Evolutionary conservation across 1,284 basidiomycete species (phyloP).

Genomic region (Mycosarcoma mackinlayi): DNA sequence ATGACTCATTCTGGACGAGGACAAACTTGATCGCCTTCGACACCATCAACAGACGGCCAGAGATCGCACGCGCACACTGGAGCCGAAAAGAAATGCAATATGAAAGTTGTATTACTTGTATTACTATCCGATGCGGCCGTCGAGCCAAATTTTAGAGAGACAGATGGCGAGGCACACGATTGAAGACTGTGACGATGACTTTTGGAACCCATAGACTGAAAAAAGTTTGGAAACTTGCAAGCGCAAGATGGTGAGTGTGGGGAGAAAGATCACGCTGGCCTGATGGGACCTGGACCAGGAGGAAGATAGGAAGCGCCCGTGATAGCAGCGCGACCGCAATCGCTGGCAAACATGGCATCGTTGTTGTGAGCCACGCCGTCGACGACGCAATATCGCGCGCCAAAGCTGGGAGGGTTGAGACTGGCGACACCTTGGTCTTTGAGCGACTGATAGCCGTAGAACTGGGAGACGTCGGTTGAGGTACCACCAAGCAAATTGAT

Average conservation of each 20-base stretch:
- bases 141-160: too few species aligned
- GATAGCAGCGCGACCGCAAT: slow-evolving; percentile 39
- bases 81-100: too few species aligned
- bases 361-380: slow-evolving; percentile 31
- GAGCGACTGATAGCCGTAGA: slow-evolving; percentile 30
- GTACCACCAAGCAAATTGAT: slow-evolving; percentile 54
- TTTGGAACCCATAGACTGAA: too few species aligned
- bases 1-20: too few species aligned
- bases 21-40: too few species aligned
- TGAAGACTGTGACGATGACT: background rate
- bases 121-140: too few species aligned
- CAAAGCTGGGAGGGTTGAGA: slow-evolving; percentile 12
- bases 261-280: slow-evolving; percentile 1
- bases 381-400: slow-evolving; percentile 23
- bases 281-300: slow-evolving; percentile 22
- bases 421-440: slow-evolving; percentile 4
- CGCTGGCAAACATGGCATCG: slow-evolving; percentile 35
- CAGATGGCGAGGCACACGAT: too few species aligned
- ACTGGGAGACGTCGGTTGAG: slow-evolving; percentile 39
- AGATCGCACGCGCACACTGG: too few species aligned
- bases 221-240: too few species aligned
- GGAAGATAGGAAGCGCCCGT: slow-evolving; percentile 13
- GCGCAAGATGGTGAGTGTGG: background rate
- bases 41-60: too few species aligned
- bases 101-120: too few species aligned